Evolutionary conservation across 345 rosid genomes (phyloP).

Genomic region (Aegle marmelos): DNA sequence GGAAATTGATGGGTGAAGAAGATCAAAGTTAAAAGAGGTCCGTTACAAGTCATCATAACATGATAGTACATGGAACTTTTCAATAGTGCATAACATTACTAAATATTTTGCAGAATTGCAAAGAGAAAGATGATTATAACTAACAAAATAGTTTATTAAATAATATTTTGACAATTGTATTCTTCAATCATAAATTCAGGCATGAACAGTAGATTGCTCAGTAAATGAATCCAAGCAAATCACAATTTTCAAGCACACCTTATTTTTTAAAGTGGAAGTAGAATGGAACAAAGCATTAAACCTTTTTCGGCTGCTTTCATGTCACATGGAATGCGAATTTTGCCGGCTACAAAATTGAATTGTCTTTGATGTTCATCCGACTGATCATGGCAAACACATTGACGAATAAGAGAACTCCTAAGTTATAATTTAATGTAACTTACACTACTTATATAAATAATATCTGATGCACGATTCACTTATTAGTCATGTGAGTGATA

Average conservation of each 20-base stretch:
- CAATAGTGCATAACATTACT: background rate
- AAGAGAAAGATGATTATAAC: too few species aligned
- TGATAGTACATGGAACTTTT: background rate
- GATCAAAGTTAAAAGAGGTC: too few species aligned
- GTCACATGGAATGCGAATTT: background rate
- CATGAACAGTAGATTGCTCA: background rate
- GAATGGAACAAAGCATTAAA: background rate
- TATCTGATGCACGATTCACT: too few species aligned
- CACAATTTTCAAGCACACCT: background rate
- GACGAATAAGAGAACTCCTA: too few species aligned
- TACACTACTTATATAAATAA: too few species aligned
- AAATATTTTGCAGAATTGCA: background rate
- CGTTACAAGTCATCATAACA: background rate
- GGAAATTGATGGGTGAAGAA: too few species aligned
- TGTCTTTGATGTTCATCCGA: background rate
- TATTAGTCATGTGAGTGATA: too few species aligned
- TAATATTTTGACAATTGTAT: too few species aligned
- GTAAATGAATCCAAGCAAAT: background rate
- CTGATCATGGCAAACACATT: background rate
- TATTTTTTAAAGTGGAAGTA: background rate
- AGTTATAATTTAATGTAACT: too few species aligned
- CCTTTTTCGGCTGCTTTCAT: background rate
- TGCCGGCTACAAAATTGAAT: background rate
- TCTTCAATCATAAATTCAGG: too few species aligned
- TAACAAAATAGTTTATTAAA: too few species aligned